Conservation (phyloP, 495 filamentous ascomycete species). For the Daldinia loculata region DNA sequence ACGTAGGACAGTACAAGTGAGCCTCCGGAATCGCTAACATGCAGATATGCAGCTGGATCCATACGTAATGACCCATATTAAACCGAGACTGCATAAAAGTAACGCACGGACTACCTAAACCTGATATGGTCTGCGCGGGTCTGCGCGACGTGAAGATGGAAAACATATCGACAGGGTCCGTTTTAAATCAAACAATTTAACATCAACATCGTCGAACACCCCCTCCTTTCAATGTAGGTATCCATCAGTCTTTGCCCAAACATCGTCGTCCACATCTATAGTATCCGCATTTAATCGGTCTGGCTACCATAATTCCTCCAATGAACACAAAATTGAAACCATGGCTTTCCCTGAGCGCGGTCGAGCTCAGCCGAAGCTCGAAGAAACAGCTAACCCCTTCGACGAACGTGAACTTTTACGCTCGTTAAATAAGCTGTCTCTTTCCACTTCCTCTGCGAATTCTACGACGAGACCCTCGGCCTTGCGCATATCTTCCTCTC, state of each 20-base stretch:
- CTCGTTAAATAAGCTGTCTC: conserved; percentile 54
- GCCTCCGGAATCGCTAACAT: background rate
- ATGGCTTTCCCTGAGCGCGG: conserved; percentile 42
- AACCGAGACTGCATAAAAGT: conserved; percentile 3
- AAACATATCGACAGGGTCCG: conserved; percentile 4
- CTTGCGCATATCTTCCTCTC: conserved; percentile 41
- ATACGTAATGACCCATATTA: conserved; percentile 7
- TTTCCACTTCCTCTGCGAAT: conserved; percentile 47
- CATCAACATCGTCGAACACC: conserved; percentile 12
- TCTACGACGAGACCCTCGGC: conserved; percentile 39
- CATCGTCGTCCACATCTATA: background rate
- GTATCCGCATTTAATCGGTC: background rate
- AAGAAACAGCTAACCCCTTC: conserved; percentile 26
- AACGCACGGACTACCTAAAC: background rate
- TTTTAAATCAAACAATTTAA: conserved; percentile 15
- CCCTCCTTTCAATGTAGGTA: conserved; percentile 2
- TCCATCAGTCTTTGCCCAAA: background rate
- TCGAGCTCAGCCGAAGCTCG: conserved; percentile 30
- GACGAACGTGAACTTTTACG: conserved; percentile 50
- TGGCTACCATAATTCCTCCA: background rate
- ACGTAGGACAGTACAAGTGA: background rate
- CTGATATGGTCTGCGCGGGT: conserved; percentile 1
- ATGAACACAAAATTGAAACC: conserved; percentile 28
- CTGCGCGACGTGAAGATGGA: conserved; percentile 6
- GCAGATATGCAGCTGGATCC: background rate